These are phyloP conservation scores for Xanthoceras sorbifolium DNA, from an alignment of 345 rosid species.

Conservation along the genomic window DNA sequence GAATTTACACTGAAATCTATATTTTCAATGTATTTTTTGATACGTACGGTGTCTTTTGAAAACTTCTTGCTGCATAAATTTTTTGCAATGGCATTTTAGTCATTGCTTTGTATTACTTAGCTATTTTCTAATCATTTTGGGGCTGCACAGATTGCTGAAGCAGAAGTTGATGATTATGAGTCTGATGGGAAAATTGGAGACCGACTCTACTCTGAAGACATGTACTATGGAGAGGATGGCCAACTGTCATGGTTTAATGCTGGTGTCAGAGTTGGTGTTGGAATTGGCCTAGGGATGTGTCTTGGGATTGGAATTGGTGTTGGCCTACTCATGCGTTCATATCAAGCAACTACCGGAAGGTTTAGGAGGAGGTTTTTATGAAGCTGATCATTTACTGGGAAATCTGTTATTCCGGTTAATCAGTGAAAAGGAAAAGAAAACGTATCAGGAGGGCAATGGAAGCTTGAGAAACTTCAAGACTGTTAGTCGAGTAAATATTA, in stretches of 20 bases:
- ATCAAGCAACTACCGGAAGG: constrained; percentile 90
- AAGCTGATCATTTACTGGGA: constrained; percentile 19
- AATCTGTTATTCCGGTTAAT: neutral
- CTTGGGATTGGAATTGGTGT: constrained; percentile 89
- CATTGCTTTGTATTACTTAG: neutral
- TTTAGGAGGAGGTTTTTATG: constrained; percentile 84
- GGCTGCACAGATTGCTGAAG: constrained; percentile 49
- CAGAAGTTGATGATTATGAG: constrained; percentile 54
- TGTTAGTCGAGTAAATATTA: constrained; percentile 11
- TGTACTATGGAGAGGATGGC: constrained; percentile 82
- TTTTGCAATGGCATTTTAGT: neutral
- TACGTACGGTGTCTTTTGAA: neutral
- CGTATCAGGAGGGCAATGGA: constrained; percentile 29
- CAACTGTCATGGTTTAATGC: constrained; percentile 93
- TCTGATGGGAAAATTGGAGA: constrained; percentile 56
- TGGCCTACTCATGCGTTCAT: constrained; percentile 92
- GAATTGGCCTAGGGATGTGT: constrained; percentile 96
- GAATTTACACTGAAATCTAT: neutral
- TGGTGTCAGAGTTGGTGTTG: constrained; percentile 94
- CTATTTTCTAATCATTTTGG: neutral
- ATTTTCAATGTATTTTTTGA: neutral
- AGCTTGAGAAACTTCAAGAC: constrained; percentile 28
- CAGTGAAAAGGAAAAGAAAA: neutral
- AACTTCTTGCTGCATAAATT: neutral
- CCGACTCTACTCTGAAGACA: constrained; percentile 52